Conservation (phyloP, 495 filamentous ascomycete species). For the Cercophora samala region DNA sequence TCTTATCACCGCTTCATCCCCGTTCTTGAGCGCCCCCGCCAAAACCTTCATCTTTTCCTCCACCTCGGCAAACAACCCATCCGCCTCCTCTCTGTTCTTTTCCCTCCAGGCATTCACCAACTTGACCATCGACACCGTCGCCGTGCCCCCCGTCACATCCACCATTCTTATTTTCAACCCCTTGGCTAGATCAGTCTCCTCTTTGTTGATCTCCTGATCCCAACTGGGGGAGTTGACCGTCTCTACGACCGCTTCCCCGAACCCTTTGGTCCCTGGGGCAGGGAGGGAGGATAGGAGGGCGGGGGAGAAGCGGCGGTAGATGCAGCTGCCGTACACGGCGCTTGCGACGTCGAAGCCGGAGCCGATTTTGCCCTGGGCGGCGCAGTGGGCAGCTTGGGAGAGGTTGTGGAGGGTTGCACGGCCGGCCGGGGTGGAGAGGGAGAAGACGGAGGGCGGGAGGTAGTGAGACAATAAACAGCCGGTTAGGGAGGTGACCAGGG, state of each 20-base stretch:
- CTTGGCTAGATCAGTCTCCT: conserved; percentile 63
- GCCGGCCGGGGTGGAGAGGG: conserved; percentile 40
- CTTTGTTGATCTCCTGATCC: conserved; percentile 73
- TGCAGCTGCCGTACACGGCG: conserved; percentile 84
- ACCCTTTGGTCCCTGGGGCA: conserved; percentile 59
- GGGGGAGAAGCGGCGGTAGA: conserved; percentile 89
- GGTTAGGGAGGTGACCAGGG: conserved; percentile 87
- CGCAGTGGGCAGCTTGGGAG: conserved; percentile 88
- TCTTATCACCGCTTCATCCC: conserved; percentile 37
- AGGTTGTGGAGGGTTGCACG: conserved; percentile 83
- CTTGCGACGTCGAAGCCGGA: conserved; percentile 96
- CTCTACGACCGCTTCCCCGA: conserved; percentile 59
- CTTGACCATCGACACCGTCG: conserved; percentile 94
- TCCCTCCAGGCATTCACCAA: conserved; percentile 80
- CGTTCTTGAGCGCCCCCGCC: conserved; percentile 54
- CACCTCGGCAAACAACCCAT: conserved; percentile 65
- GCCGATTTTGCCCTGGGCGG: conserved; percentile 93
- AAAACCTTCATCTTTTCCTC: conserved; percentile 72
- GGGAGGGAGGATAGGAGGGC: conserved; percentile 63
- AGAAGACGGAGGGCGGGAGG: conserved; percentile 59
- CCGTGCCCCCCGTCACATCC: conserved; percentile 91
- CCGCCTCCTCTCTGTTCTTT: conserved; percentile 61
- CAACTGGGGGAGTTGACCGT: conserved; percentile 63
- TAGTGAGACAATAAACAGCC: conserved; percentile 78
- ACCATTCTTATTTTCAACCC: conserved; percentile 85